These are phyloP conservation scores for Mycosarcoma mackinlayi DNA, from an alignment of 1,284 basidiomycete genomes.

Conservation along the genomic window DNA sequence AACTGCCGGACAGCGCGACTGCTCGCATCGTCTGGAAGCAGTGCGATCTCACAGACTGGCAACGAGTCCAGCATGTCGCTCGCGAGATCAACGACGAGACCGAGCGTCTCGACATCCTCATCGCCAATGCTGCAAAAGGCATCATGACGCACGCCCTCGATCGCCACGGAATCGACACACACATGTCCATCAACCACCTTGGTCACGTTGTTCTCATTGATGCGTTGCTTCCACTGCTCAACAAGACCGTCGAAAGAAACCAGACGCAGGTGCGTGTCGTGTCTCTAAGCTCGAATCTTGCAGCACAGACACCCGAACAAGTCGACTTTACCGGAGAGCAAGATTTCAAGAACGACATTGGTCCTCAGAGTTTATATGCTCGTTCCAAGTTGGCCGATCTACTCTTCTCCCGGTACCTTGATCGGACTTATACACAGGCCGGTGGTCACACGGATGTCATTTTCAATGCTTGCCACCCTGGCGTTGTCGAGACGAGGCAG, in stretches of 20 bases:
- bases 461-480: conserved; percentile 36
- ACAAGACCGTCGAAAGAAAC: conserved; percentile 16
- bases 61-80: conserved; percentile 25
- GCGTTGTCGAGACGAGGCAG: conserved; percentile 30
- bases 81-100: conserved; percentile 25
- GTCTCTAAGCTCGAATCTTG: conserved; percentile 30
- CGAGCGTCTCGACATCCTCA: conserved; percentile 27
- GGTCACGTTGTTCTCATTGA: conserved; percentile 32
- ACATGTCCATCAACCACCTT: conserved; percentile 38
- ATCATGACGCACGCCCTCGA: conserved; percentile 31
- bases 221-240: conserved; percentile 16
- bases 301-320: conserved; percentile 24
- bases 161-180: conserved; percentile 33
- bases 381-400: conserved; percentile 30
- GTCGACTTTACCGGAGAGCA: conserved; percentile 9
- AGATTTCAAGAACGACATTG: conserved; percentile 26
- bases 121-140: conserved; percentile 33
- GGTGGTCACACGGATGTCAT: conserved; percentile 16
- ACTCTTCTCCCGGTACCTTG: conserved; percentile 24
- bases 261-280: conserved; percentile 22
- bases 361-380: conserved; percentile 18
- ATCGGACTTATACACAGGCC: conserved; percentile 14
- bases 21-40: conserved; percentile 23
- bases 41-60: conserved; percentile 35
- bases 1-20: conserved; percentile 9